Base-by-base conservation (phyloP, 805 yeast species). In the Candida chauliodis region DNA sequence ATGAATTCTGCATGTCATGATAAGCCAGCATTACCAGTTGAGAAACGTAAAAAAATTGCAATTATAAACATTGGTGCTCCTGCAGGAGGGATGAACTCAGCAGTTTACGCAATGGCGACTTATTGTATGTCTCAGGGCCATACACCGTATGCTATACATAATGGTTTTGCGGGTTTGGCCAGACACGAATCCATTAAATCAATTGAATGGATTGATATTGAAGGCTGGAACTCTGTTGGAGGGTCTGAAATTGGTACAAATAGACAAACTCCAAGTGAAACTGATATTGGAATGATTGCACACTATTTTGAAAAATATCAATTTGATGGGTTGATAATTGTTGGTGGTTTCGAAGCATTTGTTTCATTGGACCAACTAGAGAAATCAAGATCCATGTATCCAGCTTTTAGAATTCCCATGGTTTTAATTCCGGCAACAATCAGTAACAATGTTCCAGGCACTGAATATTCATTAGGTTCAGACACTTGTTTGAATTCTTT, bases 341-440 rank as follows among this genome's bases (percentile, higher is more conserved):
- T 93, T 44, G 99, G 99, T 50, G 99, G 99, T 1, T 93, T 90
- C 56, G 99, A 93, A 71, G 98, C 96, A n/a, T 93, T 81, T 72
- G 74, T 74, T 8, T 79, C 97, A 1, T 73, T 93, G 50, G 79
- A 85, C 52, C 85, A 89, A 68, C 75, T 93, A 48, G 84, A 85
- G 50, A 73, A 74, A 49, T 88, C 93, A 22, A 78, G 96, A 61
- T 49, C 58, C 11, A 67, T 78, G 42, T 93, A 88, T 66, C 98
- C 99, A 30, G 80, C 91, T 20, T 86, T 93, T 69, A 79, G 91
- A 62, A 89, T 93, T 48, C 99, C 99, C 46, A 82, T 91, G 86
- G 84, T 86, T 29, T 78, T 87, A 51, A 74, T 93, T 48, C 99
- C 99, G 8, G 91, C 98, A 2, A 93, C 99, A 2, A 87, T 93